These are phyloP conservation scores for Hygrophorus pudorinus DNA, from an alignment of 768 basidiomycete species.

Conservation along the genomic window DNA sequence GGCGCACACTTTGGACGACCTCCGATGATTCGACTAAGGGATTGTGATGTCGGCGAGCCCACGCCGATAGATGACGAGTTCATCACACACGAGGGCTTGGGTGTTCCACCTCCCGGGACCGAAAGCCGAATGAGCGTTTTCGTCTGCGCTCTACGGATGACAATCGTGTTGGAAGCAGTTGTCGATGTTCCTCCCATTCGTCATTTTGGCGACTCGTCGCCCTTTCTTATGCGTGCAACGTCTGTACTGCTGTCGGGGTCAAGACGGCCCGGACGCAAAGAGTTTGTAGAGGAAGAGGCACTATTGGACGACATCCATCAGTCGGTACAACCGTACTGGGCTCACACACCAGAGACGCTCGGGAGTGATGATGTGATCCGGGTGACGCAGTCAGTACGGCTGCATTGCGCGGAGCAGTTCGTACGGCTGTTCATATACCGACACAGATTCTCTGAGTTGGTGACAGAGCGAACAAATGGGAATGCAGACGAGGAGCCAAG, in stretches of 20 bases:
- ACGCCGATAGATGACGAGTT: conserved; percentile 82
- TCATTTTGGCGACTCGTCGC: conserved; percentile 48
- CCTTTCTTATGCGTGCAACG: conserved; percentile 71
- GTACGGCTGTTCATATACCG: conserved; percentile 83
- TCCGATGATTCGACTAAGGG: conserved; percentile 74
- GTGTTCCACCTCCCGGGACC: conserved; percentile 56
- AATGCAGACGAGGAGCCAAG: conserved; percentile 43
- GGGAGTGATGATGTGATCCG: conserved; percentile 81
- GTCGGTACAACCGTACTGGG: conserved; percentile 68
- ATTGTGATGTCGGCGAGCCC: conserved; percentile 89
- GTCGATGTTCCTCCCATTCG: conserved; percentile 73
- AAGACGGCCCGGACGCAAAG: conserved; percentile 49
- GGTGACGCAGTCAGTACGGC: conserved; percentile 77
- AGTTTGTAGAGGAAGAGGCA: conserved; percentile 69
- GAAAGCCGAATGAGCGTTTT: conserved; percentile 79
- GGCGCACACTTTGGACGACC: conserved; percentile 84
- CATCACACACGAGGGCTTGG: conserved; percentile 65
- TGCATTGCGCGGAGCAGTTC: conserved; percentile 83
- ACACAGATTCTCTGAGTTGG: conserved; percentile 71
- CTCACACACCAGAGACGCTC: conserved; percentile 71
- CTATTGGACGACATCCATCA: conserved; percentile 72
- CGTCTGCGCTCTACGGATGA: conserved; percentile 62
- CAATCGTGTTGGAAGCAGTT: conserved; percentile 83
- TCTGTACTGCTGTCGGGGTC: conserved; percentile 39
- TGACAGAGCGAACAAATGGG: conserved; percentile 57